A percentile compares a stretch with the other conserved stretches of the same genome.
phyloP scores from a whole-genome alignment of 768 basidiomycete species.

The Pholiota microspora region DNA sequence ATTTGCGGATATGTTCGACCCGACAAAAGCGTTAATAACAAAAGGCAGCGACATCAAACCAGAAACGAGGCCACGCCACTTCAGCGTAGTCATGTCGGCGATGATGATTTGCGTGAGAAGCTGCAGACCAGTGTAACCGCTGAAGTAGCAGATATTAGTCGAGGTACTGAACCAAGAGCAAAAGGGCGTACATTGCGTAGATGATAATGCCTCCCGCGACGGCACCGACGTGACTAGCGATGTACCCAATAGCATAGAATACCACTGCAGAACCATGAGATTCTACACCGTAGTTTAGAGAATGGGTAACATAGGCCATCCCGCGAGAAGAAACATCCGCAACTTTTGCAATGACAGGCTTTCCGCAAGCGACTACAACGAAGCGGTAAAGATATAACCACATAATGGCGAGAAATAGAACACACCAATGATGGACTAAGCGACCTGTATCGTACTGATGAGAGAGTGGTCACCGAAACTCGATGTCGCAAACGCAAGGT shows the following conservation, averaged over 20 bases:
- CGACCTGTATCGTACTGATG: slow-evolving; percentile 52
- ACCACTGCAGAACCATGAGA: slow-evolving; percentile 33
- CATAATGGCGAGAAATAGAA: background rate
- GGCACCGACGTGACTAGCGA: slow-evolving; percentile 40
- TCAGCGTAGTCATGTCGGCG: slow-evolving; percentile 57
- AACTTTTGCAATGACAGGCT: slow-evolving; percentile 73
- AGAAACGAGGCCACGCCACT: slow-evolving; percentile 53
- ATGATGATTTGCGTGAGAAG: slow-evolving; percentile 63
- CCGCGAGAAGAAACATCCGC: slow-evolving; percentile 71
- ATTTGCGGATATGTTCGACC: slow-evolving; percentile 55
- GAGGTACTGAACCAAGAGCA: slow-evolving; percentile 2
- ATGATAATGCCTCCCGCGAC: slow-evolving; percentile 56
- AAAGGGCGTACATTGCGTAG: slow-evolving; percentile 47
- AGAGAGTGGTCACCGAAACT: slow-evolving; percentile 52
- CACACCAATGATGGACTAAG: slow-evolving; percentile 54
- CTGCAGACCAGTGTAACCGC: slow-evolving; percentile 68
- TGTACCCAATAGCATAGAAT: slow-evolving; percentile 61
- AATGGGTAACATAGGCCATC: slow-evolving; percentile 40
- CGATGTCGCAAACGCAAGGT: slow-evolving; percentile 57
- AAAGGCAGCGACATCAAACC: slow-evolving; percentile 30
- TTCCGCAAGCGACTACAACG: slow-evolving; percentile 41
- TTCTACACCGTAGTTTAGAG: background rate
- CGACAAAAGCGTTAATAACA: slow-evolving; percentile 62
- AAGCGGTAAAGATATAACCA: background rate
- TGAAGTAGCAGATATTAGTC: slow-evolving; percentile 25